These are phyloP conservation scores for Ceratocystis lukuohia DNA, from an alignment of 2,329 filamentous ascomycete species.

Conservation along the genomic window DNA sequence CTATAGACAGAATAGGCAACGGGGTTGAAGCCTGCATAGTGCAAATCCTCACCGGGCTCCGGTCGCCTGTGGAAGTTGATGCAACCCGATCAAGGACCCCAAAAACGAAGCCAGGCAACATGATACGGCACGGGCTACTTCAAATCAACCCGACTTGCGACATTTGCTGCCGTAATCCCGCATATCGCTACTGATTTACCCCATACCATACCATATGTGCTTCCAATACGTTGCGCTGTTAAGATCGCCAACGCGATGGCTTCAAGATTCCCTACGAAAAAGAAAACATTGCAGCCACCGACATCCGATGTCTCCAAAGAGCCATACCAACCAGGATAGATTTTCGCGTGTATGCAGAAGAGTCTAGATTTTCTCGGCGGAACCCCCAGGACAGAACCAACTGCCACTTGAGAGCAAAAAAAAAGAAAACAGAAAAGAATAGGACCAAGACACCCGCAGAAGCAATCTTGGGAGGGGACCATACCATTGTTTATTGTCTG, in stretches of 20 bases:
- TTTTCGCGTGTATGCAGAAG: no score
- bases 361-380: no score
- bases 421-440: no score
- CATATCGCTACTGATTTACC: not conserved
- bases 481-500: not conserved
- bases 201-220: not conserved
- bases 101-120: not conserved
- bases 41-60: not conserved
- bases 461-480: not conserved
- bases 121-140: not conserved
- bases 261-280: not conserved
- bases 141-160: not conserved
- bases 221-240: not conserved
- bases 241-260: no score
- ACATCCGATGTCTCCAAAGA: not conserved
- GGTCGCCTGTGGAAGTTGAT: not conserved
- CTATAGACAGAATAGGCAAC: not conserved
- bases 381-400: no score
- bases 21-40: not conserved
- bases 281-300: not conserved
- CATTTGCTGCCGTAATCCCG: not conserved
- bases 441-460: not conserved
- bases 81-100: not conserved
- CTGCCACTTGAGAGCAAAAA: not conserved
- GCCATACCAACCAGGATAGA: not conserved